Base-by-base conservation (phyloP, 805 yeast genomes). In the Lipomyces spencermartinsiae region DNA sequence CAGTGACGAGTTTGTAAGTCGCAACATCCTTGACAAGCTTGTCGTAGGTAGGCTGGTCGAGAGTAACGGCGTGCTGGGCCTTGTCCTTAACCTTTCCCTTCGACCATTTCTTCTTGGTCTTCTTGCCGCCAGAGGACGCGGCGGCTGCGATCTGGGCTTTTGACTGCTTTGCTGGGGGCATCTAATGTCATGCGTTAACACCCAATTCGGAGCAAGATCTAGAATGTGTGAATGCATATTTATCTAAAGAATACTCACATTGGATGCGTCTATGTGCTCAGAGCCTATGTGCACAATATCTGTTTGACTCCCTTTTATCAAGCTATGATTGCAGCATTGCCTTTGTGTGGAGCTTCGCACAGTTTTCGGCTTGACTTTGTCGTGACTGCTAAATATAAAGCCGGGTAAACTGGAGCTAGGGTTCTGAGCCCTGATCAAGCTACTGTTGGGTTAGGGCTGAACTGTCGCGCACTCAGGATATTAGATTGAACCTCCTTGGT, bases 61-160 rank as follows among this genome's bases (percentile, higher is more conserved):
- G 87, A 83, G 91, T 86, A 80, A 95, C 93, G 82, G 93, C 89
- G 89, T 95, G 99, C 84, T 92, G 94, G 80, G 99, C 98, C 97
- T 91, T 94, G 87, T 95, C 99, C 93, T 96, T 95, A 85, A 93
- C 97, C 90, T 96, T 93, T 86, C 97, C 97, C 90, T 94, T 93
- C 91, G 97, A 91, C 99, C 98, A 95, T 97, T 95, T 95, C 97
- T 95, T 94, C 93, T 95, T 95, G 72, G 72, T 65, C 70, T 70
- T 70, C 72, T 70, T 68, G 61, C 73, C 69, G 58, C 71, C 72
- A n/a, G 70, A 37, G 43, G 68, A 43, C 12, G 72, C 64, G 25
- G 72, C 61, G 25, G 69, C 58, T 10, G 71, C 67, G 59, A 59
- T 66, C 66, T 58, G 39, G n/a, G 71, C 60, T 61, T 65, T 70